Conservation (phyloP, 495 filamentous ascomycete species). For the Podospora bellae-mahoneyi region DNA sequence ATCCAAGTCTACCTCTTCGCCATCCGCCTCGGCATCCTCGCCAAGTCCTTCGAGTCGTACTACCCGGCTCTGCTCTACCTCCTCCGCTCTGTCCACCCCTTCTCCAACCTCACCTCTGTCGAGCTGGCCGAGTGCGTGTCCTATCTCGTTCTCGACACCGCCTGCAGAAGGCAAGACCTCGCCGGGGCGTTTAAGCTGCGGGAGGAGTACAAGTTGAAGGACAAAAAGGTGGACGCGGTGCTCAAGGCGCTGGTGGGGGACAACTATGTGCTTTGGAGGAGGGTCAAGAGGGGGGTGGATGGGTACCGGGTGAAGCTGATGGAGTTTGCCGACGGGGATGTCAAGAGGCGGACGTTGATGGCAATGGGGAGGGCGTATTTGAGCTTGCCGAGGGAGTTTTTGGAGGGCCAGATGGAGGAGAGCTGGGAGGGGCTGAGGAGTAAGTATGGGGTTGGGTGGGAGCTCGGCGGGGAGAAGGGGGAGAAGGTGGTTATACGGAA, state of each 20-base stretch:
- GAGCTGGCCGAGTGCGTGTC: slow-evolving; percentile 74
- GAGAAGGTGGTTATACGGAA: slow-evolving; percentile 67
- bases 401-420: slow-evolving; percentile 58
- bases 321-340: slow-evolving; percentile 68
- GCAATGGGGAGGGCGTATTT: slow-evolving; percentile 82
- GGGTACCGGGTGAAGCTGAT: slow-evolving; percentile 71
- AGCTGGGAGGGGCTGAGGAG: slow-evolving; percentile 66
- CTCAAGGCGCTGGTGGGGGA: slow-evolving; percentile 70
- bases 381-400: slow-evolving; percentile 59
- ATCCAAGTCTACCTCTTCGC: slow-evolving; percentile 73
- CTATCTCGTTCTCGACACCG: slow-evolving; percentile 83
- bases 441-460: slow-evolving; percentile 73
- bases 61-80: slow-evolving; percentile 80
- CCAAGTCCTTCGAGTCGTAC: slow-evolving; percentile 80
- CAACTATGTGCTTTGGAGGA: slow-evolving; percentile 78
- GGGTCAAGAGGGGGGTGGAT: slow-evolving; percentile 66
- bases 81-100: slow-evolving; percentile 64
- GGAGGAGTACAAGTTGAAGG: slow-evolving; percentile 53
- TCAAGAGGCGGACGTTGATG: slow-evolving; percentile 72
- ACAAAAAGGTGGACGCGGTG: slow-evolving; percentile 61
- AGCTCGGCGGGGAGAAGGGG: slow-evolving; percentile 56
- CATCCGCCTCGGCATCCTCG: slow-evolving; percentile 74
- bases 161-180: slow-evolving; percentile 77
- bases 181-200: slow-evolving; percentile 65
- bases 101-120: slow-evolving; percentile 57